Evolutionary conservation across 106 monocot genomes (phyloP).

Genomic region (Ottelia alismoides): DNA sequence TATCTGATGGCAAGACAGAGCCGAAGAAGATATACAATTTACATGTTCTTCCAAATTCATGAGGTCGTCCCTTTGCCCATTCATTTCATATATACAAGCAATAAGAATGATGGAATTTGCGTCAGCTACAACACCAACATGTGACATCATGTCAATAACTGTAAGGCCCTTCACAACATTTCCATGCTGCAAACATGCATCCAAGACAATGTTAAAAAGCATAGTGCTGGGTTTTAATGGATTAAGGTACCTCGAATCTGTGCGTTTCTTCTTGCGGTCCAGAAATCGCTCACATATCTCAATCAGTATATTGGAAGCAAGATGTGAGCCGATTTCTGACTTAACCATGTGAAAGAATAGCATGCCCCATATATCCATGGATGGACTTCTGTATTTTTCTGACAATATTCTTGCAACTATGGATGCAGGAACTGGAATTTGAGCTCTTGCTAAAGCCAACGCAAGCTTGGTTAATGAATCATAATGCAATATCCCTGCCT

Average conservation of each 20-base stretch:
- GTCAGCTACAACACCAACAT: conserved; percentile 44
- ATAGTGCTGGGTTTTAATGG: conserved; percentile 27
- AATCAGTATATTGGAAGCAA: conserved; percentile 54
- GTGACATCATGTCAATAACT: conserved; percentile 50
- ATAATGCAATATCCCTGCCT: conserved; percentile 28
- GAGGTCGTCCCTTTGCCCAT: conserved; percentile 54
- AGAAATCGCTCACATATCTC: conserved; percentile 51
- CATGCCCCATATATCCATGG: conserved; percentile 29
- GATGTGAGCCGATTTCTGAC: conserved; percentile 49
- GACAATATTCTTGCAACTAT: conserved; percentile 41
- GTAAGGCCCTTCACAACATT: conserved; percentile 38
- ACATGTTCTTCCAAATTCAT: conserved; percentile 39
- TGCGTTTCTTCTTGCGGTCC: conserved; percentile 2
- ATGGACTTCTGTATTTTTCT: conserved; percentile 29
- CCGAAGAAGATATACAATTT: conserved; percentile 18
- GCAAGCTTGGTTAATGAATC: conserved; percentile 43
- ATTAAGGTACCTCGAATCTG: conserved; percentile 11
- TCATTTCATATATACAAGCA: conserved; percentile 46
- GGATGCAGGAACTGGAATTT: conserved; percentile 49
- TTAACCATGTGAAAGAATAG: conserved; percentile 57
- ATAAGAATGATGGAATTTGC: conserved; percentile 45
- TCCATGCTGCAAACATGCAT: conserved; percentile 36
- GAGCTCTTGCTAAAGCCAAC: conserved; percentile 42
- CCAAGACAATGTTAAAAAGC: conserved; percentile 70
- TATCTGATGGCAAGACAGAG: conserved; percentile 25